A percentile compares a stretch with the other conserved stretches of the same genome.
These are phyloP conservation scores for Bipolaris victoriae DNA, from an alignment of 2,329 filamentous ascomycete species.

Conservation along the genomic window DNA sequence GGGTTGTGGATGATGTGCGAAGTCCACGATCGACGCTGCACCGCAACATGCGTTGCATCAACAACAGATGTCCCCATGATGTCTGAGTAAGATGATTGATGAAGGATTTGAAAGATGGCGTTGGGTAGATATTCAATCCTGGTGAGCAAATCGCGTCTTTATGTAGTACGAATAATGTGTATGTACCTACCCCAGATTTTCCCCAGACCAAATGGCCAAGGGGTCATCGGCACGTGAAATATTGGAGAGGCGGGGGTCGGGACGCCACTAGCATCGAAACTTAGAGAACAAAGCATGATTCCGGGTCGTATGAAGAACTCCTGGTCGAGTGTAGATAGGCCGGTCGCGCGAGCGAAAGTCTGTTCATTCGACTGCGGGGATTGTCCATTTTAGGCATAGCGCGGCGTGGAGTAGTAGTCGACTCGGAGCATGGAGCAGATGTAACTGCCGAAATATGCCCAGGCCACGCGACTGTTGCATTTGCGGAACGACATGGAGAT, in stretches of 20 bases:
- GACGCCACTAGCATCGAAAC: background rate
- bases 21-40: background rate
- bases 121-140: background rate
- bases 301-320: background rate
- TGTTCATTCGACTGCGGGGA: background rate
- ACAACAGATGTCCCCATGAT: background rate
- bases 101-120: background rate
- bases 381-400: background rate
- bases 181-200: background rate
- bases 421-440: background rate
- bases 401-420: background rate
- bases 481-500: background rate
- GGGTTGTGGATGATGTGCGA: background rate
- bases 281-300: background rate
- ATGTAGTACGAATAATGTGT: background rate
- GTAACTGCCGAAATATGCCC: background rate
- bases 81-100: background rate
- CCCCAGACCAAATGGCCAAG: background rate
- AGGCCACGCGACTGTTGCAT: background rate
- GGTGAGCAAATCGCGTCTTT: background rate
- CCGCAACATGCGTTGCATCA: background rate
- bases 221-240: background rate
- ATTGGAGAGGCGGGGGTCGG: background rate
- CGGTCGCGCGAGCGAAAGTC: background rate
- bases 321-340: background rate